Base-by-base conservation (phyloP, 257 asterid genomes). In the Forsythia viridissima region DNA sequence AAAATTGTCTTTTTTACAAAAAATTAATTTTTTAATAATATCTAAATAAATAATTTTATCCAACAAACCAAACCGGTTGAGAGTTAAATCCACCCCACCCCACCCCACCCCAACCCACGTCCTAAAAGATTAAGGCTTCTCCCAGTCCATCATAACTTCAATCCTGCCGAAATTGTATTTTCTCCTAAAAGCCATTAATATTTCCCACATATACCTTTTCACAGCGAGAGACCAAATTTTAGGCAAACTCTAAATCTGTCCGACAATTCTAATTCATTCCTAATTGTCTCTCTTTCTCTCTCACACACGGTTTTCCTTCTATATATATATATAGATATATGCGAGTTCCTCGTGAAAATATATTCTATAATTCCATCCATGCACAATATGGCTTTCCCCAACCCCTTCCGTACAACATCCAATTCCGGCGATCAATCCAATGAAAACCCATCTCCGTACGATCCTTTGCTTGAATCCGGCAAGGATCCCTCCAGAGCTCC, bases 331-430 rank as follows among this genome's bases (percentile, higher is more conserved):
- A 30, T 30, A 30, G 68, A 76, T 76, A 77, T 68, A 30, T 61
- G n/a, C 77, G 65, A 79, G 18, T 46, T 44, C 34, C 40, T 70
- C 16, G 10, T 8, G 6, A 12, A 6, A 18, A 5, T 74, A 40
- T 36, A 66, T 55, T 43, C 34, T 1, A 30, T 30, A 30, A 30
- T 30, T 68, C 77, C n/a, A 70, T 36, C 69, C 84, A 75, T 67
- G 79, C 84, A 85, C 42, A 81, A 78, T 2, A 85, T 81, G 89
- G 44, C 85, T 42, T 18, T 41, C 46, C 76, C 78, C 0, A 72
- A 71, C 63, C 76, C 74, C 18, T 8, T 15, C 46, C 51, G 80
- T 72, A 12, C 59, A n/a, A 10, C 52, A 63, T 66, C 78, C 83
- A 9, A 71, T 15, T 1, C 79, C n/a, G 72, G 72, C 0, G 76